A percentile compares a stretch with the other conserved stretches of the same genome.
Conservation (phyloP, 1,284 basidiomycete genomes). For the Cryptococcus sp. region DNA sequence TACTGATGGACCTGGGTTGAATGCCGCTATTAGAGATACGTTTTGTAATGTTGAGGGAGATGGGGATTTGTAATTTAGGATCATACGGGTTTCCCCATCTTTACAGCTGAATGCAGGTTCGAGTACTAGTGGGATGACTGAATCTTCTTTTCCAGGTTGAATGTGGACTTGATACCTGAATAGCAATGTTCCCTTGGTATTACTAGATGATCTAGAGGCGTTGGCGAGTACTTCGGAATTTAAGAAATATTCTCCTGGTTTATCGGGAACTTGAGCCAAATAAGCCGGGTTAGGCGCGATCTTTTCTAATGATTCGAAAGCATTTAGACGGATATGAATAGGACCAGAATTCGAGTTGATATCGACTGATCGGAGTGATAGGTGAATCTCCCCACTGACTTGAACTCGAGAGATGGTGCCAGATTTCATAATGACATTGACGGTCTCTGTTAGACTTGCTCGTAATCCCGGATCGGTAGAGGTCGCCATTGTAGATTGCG, state of each 20-base stretch:
- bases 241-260: constrained; percentile 51
- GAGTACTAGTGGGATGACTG: constrained; percentile 48
- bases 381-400: constrained; percentile 53
- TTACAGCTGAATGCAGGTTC: constrained; percentile 54
- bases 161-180: constrained; percentile 55
- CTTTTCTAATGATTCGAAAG: constrained; percentile 52
- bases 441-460: constrained; percentile 51
- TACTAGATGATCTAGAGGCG: constrained; percentile 14
- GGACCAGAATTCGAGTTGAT: constrained; percentile 15
- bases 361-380: constrained; percentile 19
- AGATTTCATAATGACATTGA: constrained; percentile 50
- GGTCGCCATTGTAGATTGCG: constrained; percentile 1
- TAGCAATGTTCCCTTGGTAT: constrained; percentile 36
- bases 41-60: constrained; percentile 21
- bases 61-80: constrained; percentile 50
- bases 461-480: constrained; percentile 37
- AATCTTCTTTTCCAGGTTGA: constrained; percentile 32
- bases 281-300: constrained; percentile 53
- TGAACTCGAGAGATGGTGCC: constrained; percentile 49
- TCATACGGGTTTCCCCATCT: constrained; percentile 52
- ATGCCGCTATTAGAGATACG: constrained; percentile 44
- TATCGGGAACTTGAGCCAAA: constrained; percentile 46
- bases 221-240: constrained; percentile 45
- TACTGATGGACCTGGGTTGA: constrained; percentile 43
- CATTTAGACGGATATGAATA: constrained; percentile 49